Base-by-base conservation (phyloP, 352 stramenopile genomes). In the Pythium aphanidermatum region DNA sequence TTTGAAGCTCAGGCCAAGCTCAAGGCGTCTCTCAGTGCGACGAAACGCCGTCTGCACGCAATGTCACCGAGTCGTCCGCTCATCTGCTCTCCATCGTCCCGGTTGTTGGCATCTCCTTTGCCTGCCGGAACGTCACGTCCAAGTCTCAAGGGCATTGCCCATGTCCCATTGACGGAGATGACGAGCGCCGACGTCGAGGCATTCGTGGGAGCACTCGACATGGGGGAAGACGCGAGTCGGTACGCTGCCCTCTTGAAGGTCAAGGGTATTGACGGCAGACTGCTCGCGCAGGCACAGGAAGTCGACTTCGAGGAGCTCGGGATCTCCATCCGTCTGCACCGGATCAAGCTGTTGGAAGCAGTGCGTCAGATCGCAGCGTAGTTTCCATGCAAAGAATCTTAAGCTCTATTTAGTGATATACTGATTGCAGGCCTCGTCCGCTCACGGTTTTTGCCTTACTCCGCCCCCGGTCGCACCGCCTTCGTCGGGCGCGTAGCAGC, bases 241-340 rank as follows among this genome's bases (percentile, higher is more conserved):
- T 81, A 72, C 37, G 80, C 68, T 5, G 55, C 56, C 13, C 48
- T 63, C 17, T 65, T 92, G 10, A 53, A 53, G 8, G 43, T 50
- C 13, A 60, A 74, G 19, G 74, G 76, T 17, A 88, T 92, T 48
- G 77, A 89, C 34, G 80, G 80, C 8, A 41, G 46, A 16, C 40
- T 90, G n/a, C 52, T 90, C 11, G 33, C 49, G 1, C 71, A 83
- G 32, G 73, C 74, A 3, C 79, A 63, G 2, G 61, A 83, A 13
- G 43, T 37, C 5, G 77, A 92, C 27, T 46, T 92, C 0, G 60
- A 84, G 29, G 77, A 92, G 31, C 57, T 92, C 24, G 80, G 80
- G 23, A 60, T 92, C 27, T 29, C 23, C 13, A 68, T 88, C 34
- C 74, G 77, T 12, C 44, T 92, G 42, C 80, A 92, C 29, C 80